These are phyloP conservation scores for Aspergillaceae sp. DNA, from an alignment of 2,329 filamentous ascomycete genomes.

Conservation along the genomic window DNA sequence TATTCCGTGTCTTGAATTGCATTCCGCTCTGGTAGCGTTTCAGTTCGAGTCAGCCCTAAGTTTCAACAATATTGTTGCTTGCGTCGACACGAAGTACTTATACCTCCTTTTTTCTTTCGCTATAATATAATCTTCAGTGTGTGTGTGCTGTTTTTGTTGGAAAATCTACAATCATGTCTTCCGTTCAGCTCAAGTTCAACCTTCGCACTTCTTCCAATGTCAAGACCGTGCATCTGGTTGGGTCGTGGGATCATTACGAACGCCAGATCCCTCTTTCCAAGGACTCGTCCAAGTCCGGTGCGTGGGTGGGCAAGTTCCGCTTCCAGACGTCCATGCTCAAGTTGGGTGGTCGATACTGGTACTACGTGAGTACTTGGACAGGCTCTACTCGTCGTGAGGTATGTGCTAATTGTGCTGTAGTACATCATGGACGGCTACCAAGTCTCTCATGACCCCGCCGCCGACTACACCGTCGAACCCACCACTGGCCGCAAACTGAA, in stretches of 20 bases:
- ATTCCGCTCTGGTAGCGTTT: conserved; percentile 23
- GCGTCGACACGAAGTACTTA: conserved; percentile 16
- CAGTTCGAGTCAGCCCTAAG: not conserved
- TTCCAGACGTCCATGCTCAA: conserved; percentile 82
- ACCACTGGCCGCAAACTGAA: conserved; percentile 96
- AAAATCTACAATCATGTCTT: conserved; percentile 58
- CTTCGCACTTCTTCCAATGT: conserved; percentile 92
- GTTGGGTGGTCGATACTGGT: conserved; percentile 93
- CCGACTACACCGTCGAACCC: conserved; percentile 82
- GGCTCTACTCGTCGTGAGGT: not conserved
- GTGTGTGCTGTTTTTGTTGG: conserved; percentile 17
- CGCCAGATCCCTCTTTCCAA: conserved; percentile 91
- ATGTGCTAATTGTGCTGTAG: conserved; percentile 12
- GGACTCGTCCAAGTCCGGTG: conserved; percentile 76
- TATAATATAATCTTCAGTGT: conserved; percentile 20
- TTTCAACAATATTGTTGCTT: not conserved
- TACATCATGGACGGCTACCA: conserved; percentile 99
- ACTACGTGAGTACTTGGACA: conserved; percentile 56
- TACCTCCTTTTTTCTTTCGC: conserved; percentile 1
- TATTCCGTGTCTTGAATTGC: too few relatives aligned
- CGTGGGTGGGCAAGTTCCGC: conserved; percentile 93
- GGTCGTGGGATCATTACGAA: conserved; percentile 96
- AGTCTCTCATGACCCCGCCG: conserved; percentile 89
- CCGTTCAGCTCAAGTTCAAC: conserved; percentile 89
- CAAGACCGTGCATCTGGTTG: conserved; percentile 95